These are phyloP conservation scores for Phialocephala sp. DNA, from an alignment of 2,329 filamentous ascomycete species.

Conservation along the genomic window DNA sequence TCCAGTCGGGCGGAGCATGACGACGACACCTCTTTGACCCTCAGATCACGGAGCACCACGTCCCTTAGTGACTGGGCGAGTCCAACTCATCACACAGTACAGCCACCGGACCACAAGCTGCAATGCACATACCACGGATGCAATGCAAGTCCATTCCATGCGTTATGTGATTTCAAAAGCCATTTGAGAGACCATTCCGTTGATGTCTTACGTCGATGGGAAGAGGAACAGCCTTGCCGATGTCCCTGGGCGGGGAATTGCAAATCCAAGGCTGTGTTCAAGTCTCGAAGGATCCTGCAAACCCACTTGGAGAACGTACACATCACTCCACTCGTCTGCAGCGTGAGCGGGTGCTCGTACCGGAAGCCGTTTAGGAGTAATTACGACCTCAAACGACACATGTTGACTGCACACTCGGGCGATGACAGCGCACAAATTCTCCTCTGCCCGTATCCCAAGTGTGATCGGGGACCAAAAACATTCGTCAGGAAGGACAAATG, in stretches of 20 bases:
- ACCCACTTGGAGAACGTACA: slow-evolving; percentile 22
- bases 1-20: background rate
- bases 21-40: background rate
- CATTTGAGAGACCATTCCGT: slow-evolving; percentile 13
- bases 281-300: slow-evolving; percentile 9
- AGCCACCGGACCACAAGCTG: slow-evolving; percentile 7
- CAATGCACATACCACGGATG: slow-evolving; percentile 13
- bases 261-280: slow-evolving; percentile 23
- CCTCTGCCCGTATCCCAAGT: slow-evolving; percentile 15
- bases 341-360: slow-evolving; percentile 14
- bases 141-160: background rate
- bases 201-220: slow-evolving; percentile 14
- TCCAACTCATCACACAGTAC: background rate
- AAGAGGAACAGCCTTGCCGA: slow-evolving; percentile 8
- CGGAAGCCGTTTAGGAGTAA: slow-evolving; percentile 22
- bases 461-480: slow-evolving; percentile 13
- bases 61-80: background rate
- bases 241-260: slow-evolving; percentile 20
- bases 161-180: slow-evolving; percentile 18
- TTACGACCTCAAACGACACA: slow-evolving; percentile 21
- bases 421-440: slow-evolving; percentile 6
- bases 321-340: slow-evolving; percentile 20
- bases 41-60: background rate
- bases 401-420: slow-evolving; percentile 14
- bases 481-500: slow-evolving; percentile 23